A percentile compares a stretch with the other conserved stretches of the same genome.
Evolutionary conservation across 495 filamentous ascomycete genomes (phyloP).

Genomic region (Diplogelasinospora grovesii): DNA sequence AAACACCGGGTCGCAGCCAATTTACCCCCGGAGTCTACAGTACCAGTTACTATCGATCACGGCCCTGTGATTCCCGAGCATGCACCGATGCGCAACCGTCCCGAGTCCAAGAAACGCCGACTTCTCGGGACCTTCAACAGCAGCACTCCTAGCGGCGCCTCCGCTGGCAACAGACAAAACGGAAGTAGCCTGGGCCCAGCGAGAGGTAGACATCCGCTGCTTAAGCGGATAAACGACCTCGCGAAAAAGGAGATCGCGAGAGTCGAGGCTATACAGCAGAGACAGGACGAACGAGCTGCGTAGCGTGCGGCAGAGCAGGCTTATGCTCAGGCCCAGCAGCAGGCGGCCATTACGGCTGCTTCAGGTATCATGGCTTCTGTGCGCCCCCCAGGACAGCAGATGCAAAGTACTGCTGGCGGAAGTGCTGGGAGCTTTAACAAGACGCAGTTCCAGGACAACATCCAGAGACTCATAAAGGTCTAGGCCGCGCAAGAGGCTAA

Average conservation of each 20-base stretch:
- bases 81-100: conserved; percentile 20
- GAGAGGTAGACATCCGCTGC: too few species aligned
- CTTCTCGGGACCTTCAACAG: conserved; percentile 14
- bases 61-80: conserved; percentile 35
- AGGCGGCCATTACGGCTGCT: too few species aligned
- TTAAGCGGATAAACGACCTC: too few species aligned
- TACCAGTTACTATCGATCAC: conserved; percentile 34
- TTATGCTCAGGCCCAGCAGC: too few species aligned
- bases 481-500: conserved; percentile 42
- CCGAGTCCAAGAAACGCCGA: conserved; percentile 34
- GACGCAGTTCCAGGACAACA: conserved; percentile 33
- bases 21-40: conserved; percentile 28
- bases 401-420: too few species aligned
- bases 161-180: too few species aligned
- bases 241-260: conserved; percentile 37
- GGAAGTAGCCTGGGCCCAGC: too few species aligned
- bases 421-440: too few species aligned
- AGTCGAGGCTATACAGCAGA: conserved; percentile 33
- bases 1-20: conserved; percentile 25
- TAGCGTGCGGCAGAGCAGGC: too few species aligned
- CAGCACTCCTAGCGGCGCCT: too few species aligned
- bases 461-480: conserved; percentile 38
- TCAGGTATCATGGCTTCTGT: too few species aligned
- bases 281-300: conserved; percentile 31
- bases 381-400: too few species aligned